phyloP scores from a whole-genome alignment of 352 stramenopile species.

The Pythium grandisporangium region DNA sequence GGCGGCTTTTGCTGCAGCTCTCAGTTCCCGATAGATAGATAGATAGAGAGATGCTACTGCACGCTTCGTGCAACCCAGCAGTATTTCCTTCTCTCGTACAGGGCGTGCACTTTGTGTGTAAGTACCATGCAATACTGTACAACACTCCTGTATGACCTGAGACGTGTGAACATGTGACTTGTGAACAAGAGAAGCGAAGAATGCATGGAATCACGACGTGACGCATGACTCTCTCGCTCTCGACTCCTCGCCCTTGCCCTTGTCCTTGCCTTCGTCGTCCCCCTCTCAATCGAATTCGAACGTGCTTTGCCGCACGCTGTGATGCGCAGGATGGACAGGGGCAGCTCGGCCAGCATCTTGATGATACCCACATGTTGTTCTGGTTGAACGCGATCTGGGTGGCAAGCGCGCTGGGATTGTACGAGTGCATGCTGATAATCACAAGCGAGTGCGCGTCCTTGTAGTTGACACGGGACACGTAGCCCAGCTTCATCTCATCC shows the following conservation, averaged over 20 bases:
- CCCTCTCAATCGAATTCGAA: constrained; percentile 90
- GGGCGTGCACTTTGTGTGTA: too few species aligned
- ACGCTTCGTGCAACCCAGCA: too few species aligned
- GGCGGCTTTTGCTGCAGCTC: too few species aligned
- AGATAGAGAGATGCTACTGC: too few species aligned
- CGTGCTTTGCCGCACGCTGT: constrained; percentile 91
- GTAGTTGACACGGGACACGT: constrained; percentile 89
- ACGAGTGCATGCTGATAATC: constrained; percentile 94
- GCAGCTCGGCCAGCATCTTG: constrained; percentile 92
- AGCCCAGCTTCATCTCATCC: constrained; percentile 98
- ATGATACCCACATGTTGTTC: constrained; percentile 97
- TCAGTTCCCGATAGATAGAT: too few species aligned
- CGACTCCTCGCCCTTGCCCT: constrained; percentile 39
- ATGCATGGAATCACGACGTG: too few species aligned
- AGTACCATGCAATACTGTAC: too few species aligned
- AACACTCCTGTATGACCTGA: too few species aligned
- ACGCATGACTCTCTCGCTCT: not conserved
- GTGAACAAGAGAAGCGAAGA: too few species aligned
- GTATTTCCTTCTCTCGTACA: too few species aligned
- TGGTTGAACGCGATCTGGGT: constrained; percentile 96
- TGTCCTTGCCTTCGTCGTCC: constrained; percentile 59
- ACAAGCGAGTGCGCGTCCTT: constrained; percentile 96
- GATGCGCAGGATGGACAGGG: constrained; percentile 91
- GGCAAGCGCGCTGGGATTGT: constrained; percentile 95
- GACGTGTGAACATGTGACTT: too few species aligned